Evolutionary conservation across 805 yeast species (phyloP).

Genomic region (Sugiyamaella floridensis): DNA sequence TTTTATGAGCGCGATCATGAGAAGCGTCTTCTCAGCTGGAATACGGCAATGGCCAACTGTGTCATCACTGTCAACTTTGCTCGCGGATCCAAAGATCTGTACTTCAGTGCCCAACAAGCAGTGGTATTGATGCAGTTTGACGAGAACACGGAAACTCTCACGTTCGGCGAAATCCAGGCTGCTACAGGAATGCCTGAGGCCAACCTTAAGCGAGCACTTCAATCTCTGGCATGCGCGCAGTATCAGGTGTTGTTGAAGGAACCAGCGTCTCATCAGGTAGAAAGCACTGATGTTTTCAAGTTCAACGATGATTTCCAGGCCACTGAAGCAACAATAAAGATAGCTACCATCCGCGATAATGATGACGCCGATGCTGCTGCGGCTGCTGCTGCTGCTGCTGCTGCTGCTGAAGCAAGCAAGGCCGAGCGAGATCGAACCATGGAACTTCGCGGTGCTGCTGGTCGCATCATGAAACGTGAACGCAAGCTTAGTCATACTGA

Average conservation of each 20-base stretch:
- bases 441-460: constrained; percentile 30
- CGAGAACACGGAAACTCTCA: constrained; percentile 12
- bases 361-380: not conserved
- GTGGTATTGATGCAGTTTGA: constrained; percentile 25
- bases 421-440: constrained; percentile 27
- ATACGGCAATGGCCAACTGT: constrained; percentile 26
- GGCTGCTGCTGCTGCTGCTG: constrained; percentile 9
- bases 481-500: constrained; percentile 24
- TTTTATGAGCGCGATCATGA: constrained; percentile 17
- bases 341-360: constrained; percentile 16
- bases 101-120: constrained; percentile 25
- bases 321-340: constrained; percentile 20
- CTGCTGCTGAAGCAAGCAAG: constrained; percentile 10
- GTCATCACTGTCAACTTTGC: constrained; percentile 25
- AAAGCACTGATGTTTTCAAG: constrained; percentile 18
- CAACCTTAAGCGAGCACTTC: constrained; percentile 20
- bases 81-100: constrained; percentile 27
- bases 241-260: constrained; percentile 20
- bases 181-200: constrained; percentile 18
- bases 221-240: constrained; percentile 24
- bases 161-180: constrained; percentile 16
- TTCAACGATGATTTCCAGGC: constrained; percentile 23
- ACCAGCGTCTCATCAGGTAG: constrained; percentile 17
- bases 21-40: constrained; percentile 24
- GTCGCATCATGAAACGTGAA: constrained; percentile 29